Conservation (phyloP, 257 asterid genomes). For the Echites panduratus region DNA sequence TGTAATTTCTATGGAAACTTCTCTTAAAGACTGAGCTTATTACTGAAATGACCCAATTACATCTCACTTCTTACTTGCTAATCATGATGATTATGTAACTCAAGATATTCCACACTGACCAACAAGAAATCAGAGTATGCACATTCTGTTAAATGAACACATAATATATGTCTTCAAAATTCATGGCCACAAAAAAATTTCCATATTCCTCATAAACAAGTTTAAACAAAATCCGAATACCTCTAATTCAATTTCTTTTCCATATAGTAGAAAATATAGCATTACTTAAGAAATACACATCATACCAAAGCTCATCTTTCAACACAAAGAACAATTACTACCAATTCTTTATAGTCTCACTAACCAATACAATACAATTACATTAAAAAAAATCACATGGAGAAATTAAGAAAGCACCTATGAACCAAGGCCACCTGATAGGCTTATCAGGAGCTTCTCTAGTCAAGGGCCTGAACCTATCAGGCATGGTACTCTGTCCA, state of each 20-base stretch:
- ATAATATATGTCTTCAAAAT: background rate
- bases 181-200: background rate
- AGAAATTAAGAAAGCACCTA: conserved; percentile 32
- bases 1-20: background rate
- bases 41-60: background rate
- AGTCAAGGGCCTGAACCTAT: conserved; percentile 68
- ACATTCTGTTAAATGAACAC: background rate
- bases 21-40: background rate
- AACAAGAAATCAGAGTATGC: background rate
- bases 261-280: background rate
- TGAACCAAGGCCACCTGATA: conserved; percentile 70
- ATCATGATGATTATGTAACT: background rate
- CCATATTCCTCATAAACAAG: background rate
- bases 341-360: background rate
- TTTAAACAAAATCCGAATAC: background rate
- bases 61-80: background rate
- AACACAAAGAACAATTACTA: background rate
- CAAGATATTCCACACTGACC: background rate
- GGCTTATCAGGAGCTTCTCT: conserved; percentile 79
- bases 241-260: background rate
- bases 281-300: background rate
- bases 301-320: conserved; percentile 1
- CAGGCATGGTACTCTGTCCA: conserved; percentile 80
- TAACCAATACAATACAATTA: background rate
- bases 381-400: conserved; percentile 3